phyloP scores from a whole-genome alignment of 208 protist species.

The Entamoeba dispar region DNA sequence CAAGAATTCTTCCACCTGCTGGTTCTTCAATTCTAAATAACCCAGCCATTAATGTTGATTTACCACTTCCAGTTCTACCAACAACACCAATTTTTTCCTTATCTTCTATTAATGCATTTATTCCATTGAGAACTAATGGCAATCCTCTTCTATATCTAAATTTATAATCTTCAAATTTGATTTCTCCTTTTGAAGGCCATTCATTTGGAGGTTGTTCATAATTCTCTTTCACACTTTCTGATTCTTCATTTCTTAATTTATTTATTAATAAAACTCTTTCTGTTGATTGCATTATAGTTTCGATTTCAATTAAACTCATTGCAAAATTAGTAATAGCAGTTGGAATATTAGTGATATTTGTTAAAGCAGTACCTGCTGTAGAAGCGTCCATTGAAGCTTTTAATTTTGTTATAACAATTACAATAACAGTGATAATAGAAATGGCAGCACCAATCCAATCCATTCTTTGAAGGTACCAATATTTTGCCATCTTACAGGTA shows the following conservation, averaged over 20 bases:
- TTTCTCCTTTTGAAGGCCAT: neutral
- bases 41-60: constrained; percentile 20
- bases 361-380: neutral
- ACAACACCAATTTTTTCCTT: constrained; percentile 35
- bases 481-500: neutral
- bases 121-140: constrained; percentile 9
- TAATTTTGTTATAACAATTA: neutral
- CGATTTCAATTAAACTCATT: neutral
- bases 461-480: constrained; percentile 23
- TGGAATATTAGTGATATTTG: neutral
- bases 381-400: neutral
- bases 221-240: neutral
- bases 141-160: constrained; percentile 12
- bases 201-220: neutral
- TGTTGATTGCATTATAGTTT: neutral
- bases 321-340: constrained; percentile 13
- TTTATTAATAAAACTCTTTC: neutral
- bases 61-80: constrained; percentile 37
- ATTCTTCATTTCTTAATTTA: neutral
- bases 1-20: constrained; percentile 7
- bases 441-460: neutral
- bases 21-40: constrained; percentile 31
- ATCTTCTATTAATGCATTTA: constrained; percentile 11
- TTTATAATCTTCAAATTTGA: neutral
- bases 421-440: neutral